Percentiles rank a stretch among this genome's conserved stretches.
phyloP scores from a whole-genome alignment of 192 early-diverging fungal species.

The Podila verticillata region DNA sequence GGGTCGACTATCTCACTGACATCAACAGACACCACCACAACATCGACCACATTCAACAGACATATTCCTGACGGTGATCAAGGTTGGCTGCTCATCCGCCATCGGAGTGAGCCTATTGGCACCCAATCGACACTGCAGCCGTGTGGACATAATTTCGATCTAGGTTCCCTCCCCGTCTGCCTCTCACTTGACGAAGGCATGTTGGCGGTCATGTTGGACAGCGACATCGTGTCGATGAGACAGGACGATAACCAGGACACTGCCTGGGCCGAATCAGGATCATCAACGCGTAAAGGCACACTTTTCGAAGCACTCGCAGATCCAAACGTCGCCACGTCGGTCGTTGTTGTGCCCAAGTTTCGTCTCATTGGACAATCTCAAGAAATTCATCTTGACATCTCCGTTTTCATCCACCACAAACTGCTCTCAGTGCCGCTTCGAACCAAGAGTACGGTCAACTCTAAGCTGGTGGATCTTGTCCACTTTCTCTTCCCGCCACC shows the following conservation, averaged over 20 bases:
- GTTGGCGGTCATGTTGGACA: constrained; percentile 8
- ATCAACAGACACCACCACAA: too few species aligned
- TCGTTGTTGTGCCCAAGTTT: not conserved
- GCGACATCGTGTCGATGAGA: constrained; percentile 14
- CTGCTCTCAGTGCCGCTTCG: constrained; percentile 4
- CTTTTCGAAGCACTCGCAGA: constrained; percentile 3
- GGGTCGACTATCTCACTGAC: too few species aligned
- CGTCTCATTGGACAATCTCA: not conserved
- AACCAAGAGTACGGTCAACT: not conserved
- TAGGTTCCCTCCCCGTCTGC: not conserved
- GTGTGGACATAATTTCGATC: constrained; percentile 15
- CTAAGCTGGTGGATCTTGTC: constrained; percentile 15
- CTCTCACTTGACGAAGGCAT: constrained; percentile 9
- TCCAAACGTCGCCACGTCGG: not conserved
- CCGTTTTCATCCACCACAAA: not conserved
- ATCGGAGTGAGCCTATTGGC: constrained; percentile 12
- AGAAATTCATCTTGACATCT: not conserved
- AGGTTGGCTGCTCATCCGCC: constrained; percentile 11
- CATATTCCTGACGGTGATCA: not conserved
- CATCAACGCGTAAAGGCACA: not conserved
- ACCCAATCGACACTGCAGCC: not conserved
- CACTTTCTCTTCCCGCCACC: constrained; percentile 21
- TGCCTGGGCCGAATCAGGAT: constrained; percentile 1
- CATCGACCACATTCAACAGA: too few species aligned
- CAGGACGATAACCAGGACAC: constrained; percentile 8